These are phyloP conservation scores for Podospora australis DNA, from an alignment of 495 filamentous ascomycete genomes.

Conservation along the genomic window DNA sequence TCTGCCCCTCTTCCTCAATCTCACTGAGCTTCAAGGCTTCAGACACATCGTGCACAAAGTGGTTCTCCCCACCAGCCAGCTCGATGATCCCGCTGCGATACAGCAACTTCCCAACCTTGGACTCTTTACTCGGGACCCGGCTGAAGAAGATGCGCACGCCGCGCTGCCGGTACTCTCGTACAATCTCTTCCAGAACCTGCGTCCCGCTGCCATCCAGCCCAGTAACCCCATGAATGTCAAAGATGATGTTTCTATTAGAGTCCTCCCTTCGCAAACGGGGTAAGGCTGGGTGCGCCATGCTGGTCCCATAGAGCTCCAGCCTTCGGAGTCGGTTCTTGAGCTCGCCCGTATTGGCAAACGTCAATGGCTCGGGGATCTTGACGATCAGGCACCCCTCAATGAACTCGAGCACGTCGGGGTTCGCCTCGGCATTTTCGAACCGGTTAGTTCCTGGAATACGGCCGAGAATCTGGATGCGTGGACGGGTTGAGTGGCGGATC, in stretches of 20 bases:
- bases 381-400: constrained; percentile 90
- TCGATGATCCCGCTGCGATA: constrained; percentile 77
- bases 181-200: constrained; percentile 87
- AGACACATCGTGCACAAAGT: constrained; percentile 78
- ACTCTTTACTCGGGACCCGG: constrained; percentile 56
- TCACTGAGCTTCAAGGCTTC: constrained; percentile 78
- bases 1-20: constrained; percentile 41
- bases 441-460: constrained; percentile 73
- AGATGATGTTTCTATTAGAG: constrained; percentile 84
- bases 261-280: constrained; percentile 65
- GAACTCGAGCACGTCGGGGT: constrained; percentile 72
- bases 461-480: constrained; percentile 94
- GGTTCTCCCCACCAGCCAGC: constrained; percentile 60
- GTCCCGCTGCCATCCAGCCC: constrained; percentile 86
- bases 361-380: constrained; percentile 93
- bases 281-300: constrained; percentile 75
- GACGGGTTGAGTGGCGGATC: constrained; percentile 80
- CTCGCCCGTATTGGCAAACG: constrained; percentile 94
- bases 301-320: constrained; percentile 82
- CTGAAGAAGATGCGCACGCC: constrained; percentile 86
- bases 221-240: constrained; percentile 94
- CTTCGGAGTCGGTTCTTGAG: constrained; percentile 76
- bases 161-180: constrained; percentile 62
- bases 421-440: constrained; percentile 85
- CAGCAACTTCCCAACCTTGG: constrained; percentile 66